Evolutionary conservation across 768 basidiomycete species (phyloP).

Genomic region (Lactifluus echinatus): DNA sequence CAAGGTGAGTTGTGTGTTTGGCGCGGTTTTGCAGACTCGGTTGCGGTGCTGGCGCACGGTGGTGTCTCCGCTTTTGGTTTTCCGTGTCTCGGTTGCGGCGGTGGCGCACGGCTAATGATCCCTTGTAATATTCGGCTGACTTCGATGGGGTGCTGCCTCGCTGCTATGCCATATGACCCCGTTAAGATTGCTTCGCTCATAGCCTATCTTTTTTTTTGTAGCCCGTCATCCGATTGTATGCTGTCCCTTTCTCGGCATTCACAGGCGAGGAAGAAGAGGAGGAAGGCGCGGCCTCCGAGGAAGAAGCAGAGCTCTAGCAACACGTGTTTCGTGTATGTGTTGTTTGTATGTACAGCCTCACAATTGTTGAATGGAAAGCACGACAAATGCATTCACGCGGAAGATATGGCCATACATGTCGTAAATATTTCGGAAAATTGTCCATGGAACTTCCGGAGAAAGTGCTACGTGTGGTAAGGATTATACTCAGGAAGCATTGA

Average conservation of each 20-base stretch:
- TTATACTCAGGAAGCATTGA: constrained; percentile 34
- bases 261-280: constrained; percentile 71
- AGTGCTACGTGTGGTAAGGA: neutral
- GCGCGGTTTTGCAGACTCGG: constrained; percentile 3
- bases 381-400: neutral
- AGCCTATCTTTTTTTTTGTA: constrained; percentile 29
- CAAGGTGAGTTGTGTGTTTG: constrained; percentile 52
- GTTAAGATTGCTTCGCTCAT: constrained; percentile 12
- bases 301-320: constrained; percentile 28
- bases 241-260: constrained; percentile 85
- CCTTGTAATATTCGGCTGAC: neutral
- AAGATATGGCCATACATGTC: neutral
- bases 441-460: neutral
- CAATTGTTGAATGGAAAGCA: neutral
- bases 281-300: constrained; percentile 37
- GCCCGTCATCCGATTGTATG: constrained; percentile 91
- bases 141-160: neutral
- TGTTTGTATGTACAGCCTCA: neutral
- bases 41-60: no score
- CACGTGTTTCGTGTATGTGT: neutral
- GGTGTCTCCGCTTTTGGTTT: neutral
- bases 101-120: neutral
- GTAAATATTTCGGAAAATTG: neutral
- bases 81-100: neutral
- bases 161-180: constrained; percentile 1